These are phyloP conservation scores for Xylaria sp. DNA, from an alignment of 2,329 filamentous ascomycete species.

Conservation along the genomic window DNA sequence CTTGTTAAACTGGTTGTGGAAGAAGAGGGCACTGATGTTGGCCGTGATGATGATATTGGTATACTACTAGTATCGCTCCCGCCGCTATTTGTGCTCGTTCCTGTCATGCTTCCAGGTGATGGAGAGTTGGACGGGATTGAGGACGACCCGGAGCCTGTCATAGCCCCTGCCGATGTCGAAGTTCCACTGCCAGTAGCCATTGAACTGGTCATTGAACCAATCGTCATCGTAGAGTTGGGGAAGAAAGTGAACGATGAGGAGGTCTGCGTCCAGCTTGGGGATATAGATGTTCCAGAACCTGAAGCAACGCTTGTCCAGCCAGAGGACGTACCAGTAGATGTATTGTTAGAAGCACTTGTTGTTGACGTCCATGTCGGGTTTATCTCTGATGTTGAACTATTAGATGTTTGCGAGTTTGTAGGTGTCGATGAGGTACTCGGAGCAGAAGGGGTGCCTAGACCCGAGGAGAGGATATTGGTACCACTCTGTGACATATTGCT, in stretches of 20 bases:
- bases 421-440: neutral
- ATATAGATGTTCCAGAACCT: conserved; percentile 5
- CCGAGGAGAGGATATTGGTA: conserved; percentile 8
- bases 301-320: neutral
- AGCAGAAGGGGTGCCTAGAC: neutral
- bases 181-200: conserved; percentile 6
- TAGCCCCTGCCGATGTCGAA: neutral
- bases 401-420: conserved; percentile 8
- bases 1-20: neutral
- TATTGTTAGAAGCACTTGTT: neutral
- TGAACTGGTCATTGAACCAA: neutral
- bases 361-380: neutral
- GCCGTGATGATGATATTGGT: neutral
- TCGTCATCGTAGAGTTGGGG: conserved; percentile 16
- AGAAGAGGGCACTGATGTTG: neutral
- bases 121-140: neutral
- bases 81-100: conserved; percentile 3
- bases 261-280: neutral
- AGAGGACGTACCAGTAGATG: conserved; percentile 4
- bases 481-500: neutral
- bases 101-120: conserved; percentile 7
- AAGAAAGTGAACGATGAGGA: neutral
- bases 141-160: conserved; percentile 1
- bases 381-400: neutral
- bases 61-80: conserved; percentile 1